Percentiles rank a stretch among this genome's conserved stretches.
Conservation (phyloP, 1,284 basidiomycete genomes). For the Melanopsichium pennsylvanicum region DNA sequence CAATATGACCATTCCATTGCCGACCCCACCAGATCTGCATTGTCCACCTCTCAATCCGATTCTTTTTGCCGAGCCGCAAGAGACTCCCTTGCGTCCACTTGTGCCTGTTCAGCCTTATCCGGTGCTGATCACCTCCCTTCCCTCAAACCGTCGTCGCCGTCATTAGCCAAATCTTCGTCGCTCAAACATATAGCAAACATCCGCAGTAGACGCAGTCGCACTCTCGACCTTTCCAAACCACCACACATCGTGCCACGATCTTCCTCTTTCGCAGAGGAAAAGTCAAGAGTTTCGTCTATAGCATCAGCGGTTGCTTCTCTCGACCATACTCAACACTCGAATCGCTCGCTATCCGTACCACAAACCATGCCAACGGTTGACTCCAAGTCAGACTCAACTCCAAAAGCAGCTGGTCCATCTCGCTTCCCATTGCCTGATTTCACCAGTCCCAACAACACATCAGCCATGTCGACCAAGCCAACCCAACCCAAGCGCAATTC, state of each 20-base stretch:
- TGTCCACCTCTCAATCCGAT: neutral
- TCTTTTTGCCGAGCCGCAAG: neutral
- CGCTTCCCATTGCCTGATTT: neutral
- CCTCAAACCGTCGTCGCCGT: no score
- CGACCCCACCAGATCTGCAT: no score
- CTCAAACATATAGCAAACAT: slow-evolving; percentile 3
- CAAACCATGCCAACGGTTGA: neutral
- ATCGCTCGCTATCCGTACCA: slow-evolving; percentile 1
- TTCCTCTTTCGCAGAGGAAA: slow-evolving; percentile 3
- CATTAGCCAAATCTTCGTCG: neutral
- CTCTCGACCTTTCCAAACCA: slow-evolving; percentile 10
- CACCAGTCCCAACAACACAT: neutral
- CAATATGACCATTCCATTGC: neutral
- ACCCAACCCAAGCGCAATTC: slow-evolving; percentile 20
- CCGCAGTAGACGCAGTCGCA: slow-evolving; percentile 10
- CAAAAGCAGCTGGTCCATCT: slow-evolving; percentile 6
- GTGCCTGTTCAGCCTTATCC: neutral
- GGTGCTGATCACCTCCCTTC: neutral
- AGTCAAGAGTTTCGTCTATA: neutral
- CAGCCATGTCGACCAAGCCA: slow-evolving; percentile 6
- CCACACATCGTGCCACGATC: slow-evolving; percentile 14
- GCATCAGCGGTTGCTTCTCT: neutral
- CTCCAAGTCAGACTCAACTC: neutral
- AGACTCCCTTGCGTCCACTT: neutral
- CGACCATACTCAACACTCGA: neutral